These are phyloP conservation scores for Silene vulgaris DNA, from an alignment of 179 eudicot genomes.

Conservation along the genomic window DNA sequence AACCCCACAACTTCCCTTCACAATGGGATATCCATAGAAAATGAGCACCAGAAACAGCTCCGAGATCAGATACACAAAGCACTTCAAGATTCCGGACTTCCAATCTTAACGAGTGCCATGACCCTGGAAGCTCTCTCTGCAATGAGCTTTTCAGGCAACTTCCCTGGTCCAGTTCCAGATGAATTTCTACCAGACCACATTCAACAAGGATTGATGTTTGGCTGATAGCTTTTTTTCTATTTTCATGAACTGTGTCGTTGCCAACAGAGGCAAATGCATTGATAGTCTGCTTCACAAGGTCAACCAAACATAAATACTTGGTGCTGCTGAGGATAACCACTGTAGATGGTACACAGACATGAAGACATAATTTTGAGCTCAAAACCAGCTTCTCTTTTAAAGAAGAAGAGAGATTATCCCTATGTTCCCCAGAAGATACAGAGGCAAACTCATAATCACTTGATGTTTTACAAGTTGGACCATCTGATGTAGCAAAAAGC, in stretches of 20 bases:
- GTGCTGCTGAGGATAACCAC: constrained; percentile 43
- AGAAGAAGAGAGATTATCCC: constrained; percentile 39
- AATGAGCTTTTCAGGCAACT: constrained; percentile 47
- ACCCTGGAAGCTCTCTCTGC: constrained; percentile 81
- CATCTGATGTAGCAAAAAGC: constrained; percentile 62
- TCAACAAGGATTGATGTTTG: constrained; percentile 69
- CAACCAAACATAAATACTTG: constrained; percentile 39
- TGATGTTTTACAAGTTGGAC: constrained; percentile 37
- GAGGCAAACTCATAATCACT: constrained; percentile 67
- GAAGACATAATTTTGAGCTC: constrained; percentile 64
- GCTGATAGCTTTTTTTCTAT: constrained; percentile 25
- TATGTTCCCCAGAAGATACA: constrained; percentile 50
- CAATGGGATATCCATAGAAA: constrained; percentile 67
- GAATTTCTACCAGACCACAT: constrained; percentile 54
- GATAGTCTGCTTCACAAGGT: constrained; percentile 48
- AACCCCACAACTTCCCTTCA: constrained; percentile 78
- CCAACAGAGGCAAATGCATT: constrained; percentile 33
- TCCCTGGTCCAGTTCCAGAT: constrained; percentile 38
- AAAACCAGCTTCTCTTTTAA: constrained; percentile 46
- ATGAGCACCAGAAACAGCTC: constrained; percentile 49
- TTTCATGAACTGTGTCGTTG: constrained; percentile 32
- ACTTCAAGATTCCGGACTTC: constrained; percentile 51
- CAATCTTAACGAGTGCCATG: constrained; percentile 60
- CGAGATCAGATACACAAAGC: constrained; percentile 61
- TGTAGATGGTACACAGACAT: constrained; percentile 46